These are phyloP conservation scores for Pleochaeta shiraiana DNA, from an alignment of 2,329 filamentous ascomycete species.

Conservation along the genomic window DNA sequence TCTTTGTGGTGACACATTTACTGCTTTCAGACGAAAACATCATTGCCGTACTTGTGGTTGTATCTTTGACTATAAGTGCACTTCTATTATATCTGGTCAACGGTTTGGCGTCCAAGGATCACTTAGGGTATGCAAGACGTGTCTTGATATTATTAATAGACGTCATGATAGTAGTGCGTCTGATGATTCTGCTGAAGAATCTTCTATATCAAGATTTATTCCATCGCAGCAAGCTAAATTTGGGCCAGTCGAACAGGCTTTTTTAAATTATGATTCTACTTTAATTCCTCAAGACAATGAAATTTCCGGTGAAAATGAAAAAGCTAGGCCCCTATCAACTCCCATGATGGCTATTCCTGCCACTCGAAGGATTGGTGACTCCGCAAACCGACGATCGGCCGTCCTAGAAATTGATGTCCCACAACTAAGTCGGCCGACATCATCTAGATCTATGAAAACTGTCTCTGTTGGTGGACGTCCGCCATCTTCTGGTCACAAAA, in stretches of 20 bases:
- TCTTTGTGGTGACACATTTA: constrained; percentile 72
- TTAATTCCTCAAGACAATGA: constrained; percentile 18
- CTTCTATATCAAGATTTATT: constrained; percentile 40
- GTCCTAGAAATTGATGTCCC: constrained; percentile 78
- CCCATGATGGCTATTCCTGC: constrained; percentile 52
- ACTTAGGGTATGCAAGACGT: constrained; percentile 80
- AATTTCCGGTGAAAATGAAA: constrained; percentile 17
- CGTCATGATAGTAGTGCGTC: constrained; percentile 73
- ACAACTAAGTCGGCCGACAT: constrained; percentile 73
- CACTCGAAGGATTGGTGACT: constrained; percentile 44
- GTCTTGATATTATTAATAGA: constrained; percentile 74
- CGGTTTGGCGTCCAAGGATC: constrained; percentile 72
- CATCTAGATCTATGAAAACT: constrained; percentile 71
- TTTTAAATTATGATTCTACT: constrained; percentile 19
- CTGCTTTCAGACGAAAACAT: constrained; percentile 86
- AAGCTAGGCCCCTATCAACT: constrained; percentile 33
- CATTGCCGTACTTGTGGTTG: constrained; percentile 95
- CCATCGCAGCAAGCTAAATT: constrained; percentile 29
- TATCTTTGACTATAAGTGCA: constrained; percentile 96
- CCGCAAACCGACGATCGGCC: constrained; percentile 63
- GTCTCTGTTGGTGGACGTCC: constrained; percentile 40
- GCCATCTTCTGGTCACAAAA: constrained; percentile 58
- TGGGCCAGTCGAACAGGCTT: constrained; percentile 20
- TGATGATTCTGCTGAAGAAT: constrained; percentile 68
- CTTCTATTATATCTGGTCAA: constrained; percentile 67